phyloP scores from a whole-genome alignment of 371 early-diverging fungal species.

The Mucor saturninus region DNA sequence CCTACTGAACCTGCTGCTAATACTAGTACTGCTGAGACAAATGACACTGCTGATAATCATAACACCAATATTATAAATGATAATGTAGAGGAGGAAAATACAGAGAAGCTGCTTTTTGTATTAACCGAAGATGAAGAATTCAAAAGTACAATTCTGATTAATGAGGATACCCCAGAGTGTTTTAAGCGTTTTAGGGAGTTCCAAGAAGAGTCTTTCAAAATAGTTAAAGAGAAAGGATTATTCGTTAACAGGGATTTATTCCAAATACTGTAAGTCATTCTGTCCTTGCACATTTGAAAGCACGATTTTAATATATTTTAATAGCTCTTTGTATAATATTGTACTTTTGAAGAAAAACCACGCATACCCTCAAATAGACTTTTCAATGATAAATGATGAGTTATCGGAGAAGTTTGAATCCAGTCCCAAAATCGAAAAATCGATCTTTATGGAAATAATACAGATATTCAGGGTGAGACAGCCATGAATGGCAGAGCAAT shows the following conservation, averaged over 20 bases:
- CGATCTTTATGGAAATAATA: slow-evolving; percentile 11
- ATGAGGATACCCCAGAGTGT: slow-evolving; percentile 22
- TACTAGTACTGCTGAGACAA: slow-evolving; percentile 16
- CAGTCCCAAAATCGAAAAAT: slow-evolving; percentile 24
- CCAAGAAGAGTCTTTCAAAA: slow-evolving; percentile 20
- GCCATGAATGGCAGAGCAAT: slow-evolving; percentile 29
- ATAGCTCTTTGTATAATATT: slow-evolving; percentile 29
- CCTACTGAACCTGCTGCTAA: slow-evolving; percentile 19
- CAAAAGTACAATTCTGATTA: slow-evolving; percentile 19
- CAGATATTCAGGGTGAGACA: slow-evolving; percentile 29
- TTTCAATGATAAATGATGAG: slow-evolving; percentile 28
- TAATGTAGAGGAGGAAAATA: slow-evolving; percentile 22
- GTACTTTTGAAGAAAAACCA: slow-evolving; percentile 30
- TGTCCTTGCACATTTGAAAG: slow-evolving; percentile 14
- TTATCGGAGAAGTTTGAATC: slow-evolving; percentile 19
- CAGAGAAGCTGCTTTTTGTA: slow-evolving; percentile 22
- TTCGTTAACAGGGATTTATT: slow-evolving; percentile 21
- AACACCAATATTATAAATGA: slow-evolving; percentile 20
- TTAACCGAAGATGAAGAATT: slow-evolving; percentile 20
- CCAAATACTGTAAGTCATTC: slow-evolving; percentile 27
- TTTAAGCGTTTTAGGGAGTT: slow-evolving; percentile 20
- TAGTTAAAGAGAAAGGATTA: slow-evolving; percentile 22
- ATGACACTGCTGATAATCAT: slow-evolving; percentile 19
- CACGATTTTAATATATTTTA: slow-evolving; percentile 26
- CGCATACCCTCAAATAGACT: slow-evolving; percentile 28